Evolutionary conservation across 2,329 filamentous ascomycete genomes (phyloP).

Genomic region (Aaosphaeria pasadenensis): DNA sequence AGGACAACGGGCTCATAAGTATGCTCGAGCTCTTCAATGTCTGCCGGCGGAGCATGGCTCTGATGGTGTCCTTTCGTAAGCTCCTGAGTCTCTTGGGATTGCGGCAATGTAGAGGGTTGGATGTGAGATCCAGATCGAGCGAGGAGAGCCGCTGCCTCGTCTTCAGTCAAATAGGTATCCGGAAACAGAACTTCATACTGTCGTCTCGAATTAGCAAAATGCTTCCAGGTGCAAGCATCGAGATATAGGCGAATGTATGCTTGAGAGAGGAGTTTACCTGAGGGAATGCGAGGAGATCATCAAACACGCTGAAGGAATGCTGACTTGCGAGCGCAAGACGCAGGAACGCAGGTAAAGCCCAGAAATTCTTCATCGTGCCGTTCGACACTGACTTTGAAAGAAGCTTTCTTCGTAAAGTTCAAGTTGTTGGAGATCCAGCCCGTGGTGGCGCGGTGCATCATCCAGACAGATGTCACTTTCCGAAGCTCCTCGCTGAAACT

Average conservation of each 20-base stretch:
- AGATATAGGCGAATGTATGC: no score
- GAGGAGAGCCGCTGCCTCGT: slow-evolving; percentile 64
- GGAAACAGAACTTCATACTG: slow-evolving; percentile 81
- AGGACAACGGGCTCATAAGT: slow-evolving; percentile 74
- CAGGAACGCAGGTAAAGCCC: slow-evolving; percentile 47
- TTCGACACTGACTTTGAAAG: neutral
- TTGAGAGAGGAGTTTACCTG: slow-evolving; percentile 55
- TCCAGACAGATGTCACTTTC: slow-evolving; percentile 12
- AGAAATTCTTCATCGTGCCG: slow-evolving; percentile 43
- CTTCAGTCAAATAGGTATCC: slow-evolving; percentile 67
- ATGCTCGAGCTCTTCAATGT: slow-evolving; percentile 28
- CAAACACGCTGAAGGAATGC: slow-evolving; percentile 76
- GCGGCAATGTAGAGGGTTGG: slow-evolving; percentile 22
- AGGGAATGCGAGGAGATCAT: slow-evolving; percentile 82
- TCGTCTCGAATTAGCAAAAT: slow-evolving; percentile 8
- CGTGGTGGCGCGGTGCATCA: neutral
- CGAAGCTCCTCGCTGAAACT: neutral
- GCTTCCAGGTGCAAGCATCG: neutral
- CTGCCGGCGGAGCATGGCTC: slow-evolving; percentile 8
- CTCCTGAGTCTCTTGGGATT: slow-evolving; percentile 34
- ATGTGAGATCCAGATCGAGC: slow-evolving; percentile 20
- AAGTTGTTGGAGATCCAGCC: neutral
- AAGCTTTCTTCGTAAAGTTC: neutral
- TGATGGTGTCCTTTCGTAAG: slow-evolving; percentile 29
- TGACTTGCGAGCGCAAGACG: slow-evolving; percentile 52